These are phyloP conservation scores for Eimeria sp. DNA, from an alignment of 169 alveolate species.

Conservation along the genomic window DNA sequence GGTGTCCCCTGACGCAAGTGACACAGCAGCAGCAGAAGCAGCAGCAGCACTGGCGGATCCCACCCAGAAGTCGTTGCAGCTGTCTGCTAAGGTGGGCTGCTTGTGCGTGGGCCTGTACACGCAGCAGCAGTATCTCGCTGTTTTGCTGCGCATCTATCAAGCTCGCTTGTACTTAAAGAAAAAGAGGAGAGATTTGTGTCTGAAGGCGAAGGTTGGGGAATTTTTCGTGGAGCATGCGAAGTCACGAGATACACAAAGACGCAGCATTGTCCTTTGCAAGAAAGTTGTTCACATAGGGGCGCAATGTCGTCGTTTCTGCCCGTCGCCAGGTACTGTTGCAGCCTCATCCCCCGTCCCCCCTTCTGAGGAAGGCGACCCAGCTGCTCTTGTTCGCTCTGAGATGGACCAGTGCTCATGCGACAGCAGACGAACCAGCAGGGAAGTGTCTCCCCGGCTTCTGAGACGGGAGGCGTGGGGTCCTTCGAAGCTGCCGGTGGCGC, in stretches of 20 bases:
- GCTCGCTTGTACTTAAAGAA: constrained; percentile 30
- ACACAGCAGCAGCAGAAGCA: background rate
- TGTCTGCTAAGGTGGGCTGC: constrained; percentile 53
- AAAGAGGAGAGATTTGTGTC: background rate
- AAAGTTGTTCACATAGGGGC: constrained; percentile 54
- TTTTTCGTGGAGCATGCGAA: constrained; percentile 64
- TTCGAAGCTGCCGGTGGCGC: background rate
- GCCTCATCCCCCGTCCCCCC: constrained; percentile 16
- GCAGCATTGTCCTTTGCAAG: constrained; percentile 61
- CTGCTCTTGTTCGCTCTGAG: constrained; percentile 33
- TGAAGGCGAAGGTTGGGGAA: constrained; percentile 77
- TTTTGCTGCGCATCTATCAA: constrained; percentile 30
- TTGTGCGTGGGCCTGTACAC: constrained; percentile 73
- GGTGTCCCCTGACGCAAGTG: background rate
- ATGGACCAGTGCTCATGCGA: constrained; percentile 28
- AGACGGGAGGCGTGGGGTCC: constrained; percentile 36
- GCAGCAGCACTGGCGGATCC: constrained; percentile 4
- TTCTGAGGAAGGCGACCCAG: constrained; percentile 44
- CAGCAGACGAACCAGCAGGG: constrained; percentile 28
- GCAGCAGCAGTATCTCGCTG: constrained; percentile 74
- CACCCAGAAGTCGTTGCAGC: constrained; percentile 11
- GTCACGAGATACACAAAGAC: constrained; percentile 22
- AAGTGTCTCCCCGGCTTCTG: constrained; percentile 10
- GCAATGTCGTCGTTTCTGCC: constrained; percentile 48
- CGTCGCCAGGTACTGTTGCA: constrained; percentile 5